Conservation (phyloP, 192 early-diverging fungal genomes). For the Radiomyces spectabilis region DNA sequence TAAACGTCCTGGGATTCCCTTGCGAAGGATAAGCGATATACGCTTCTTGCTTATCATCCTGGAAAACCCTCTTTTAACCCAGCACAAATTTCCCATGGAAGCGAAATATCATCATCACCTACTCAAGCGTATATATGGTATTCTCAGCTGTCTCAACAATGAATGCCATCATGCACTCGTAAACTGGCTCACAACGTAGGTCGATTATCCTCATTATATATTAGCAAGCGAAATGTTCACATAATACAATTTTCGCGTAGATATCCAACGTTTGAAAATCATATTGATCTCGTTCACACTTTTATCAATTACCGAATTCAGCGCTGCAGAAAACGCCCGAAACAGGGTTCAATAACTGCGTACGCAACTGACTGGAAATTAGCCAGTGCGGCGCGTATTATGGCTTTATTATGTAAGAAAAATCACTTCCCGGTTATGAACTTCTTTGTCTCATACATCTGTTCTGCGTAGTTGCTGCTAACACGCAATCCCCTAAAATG, state of each 20-base stretch:
- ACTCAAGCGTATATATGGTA: conserved; percentile 70
- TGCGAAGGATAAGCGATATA: conserved; percentile 48
- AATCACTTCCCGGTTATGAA: neutral
- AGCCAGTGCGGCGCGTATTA: conserved; percentile 74
- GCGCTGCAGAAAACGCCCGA: conserved; percentile 45
- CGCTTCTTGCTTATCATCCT: conserved; percentile 80
- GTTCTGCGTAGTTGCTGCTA: conserved; percentile 65
- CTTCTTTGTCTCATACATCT: neutral
- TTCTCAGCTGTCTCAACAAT: conserved; percentile 75
- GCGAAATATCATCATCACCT: conserved; percentile 81
- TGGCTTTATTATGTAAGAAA: conserved; percentile 75
- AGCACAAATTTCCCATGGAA: conserved; percentile 70
- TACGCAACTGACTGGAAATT: conserved; percentile 87
- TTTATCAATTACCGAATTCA: conserved; percentile 78
- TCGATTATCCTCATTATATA: neutral
- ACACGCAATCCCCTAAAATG: conserved; percentile 53
- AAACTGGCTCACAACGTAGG: conserved; percentile 70
- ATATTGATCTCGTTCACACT: conserved; percentile 75
- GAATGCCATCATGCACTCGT: conserved; percentile 84
- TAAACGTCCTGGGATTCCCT: conserved; percentile 49
- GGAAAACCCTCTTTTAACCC: conserved; percentile 80
- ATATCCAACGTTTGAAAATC: conserved; percentile 57
- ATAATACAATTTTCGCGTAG: conserved; percentile 32
- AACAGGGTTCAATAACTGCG: conserved; percentile 24
- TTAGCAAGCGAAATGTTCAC: too few relatives aligned